Conservation (phyloP, 2,329 filamentous ascomycete species). For the Colletotrichum magnum region DNA sequence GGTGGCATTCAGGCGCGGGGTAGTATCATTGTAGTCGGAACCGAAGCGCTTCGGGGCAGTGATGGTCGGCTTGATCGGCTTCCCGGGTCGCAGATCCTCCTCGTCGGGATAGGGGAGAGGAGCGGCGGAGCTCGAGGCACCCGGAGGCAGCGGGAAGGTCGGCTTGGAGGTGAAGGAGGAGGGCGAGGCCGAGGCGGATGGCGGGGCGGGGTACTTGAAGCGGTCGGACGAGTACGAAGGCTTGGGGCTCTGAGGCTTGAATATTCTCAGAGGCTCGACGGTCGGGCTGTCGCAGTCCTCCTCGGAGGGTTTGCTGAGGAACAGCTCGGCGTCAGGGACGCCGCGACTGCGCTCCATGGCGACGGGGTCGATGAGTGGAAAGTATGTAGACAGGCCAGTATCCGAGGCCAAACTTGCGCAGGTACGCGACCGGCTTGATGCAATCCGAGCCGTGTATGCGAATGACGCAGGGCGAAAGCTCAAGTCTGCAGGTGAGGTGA, state of each 20-base stretch:
- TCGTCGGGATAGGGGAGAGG: slow-evolving; percentile 82
- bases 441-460: slow-evolving; percentile 14
- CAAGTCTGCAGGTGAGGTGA: slow-evolving; percentile 29
- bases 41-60: slow-evolving; percentile 62
- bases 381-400: slow-evolving; percentile 32
- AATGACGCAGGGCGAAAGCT: slow-evolving; percentile 37
- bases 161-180: slow-evolving; percentile 63
- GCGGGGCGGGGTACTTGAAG: slow-evolving; percentile 67
- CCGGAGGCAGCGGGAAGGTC: slow-evolving; percentile 75
- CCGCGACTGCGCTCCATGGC: slow-evolving; percentile 71
- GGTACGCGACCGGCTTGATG: slow-evolving; percentile 41
- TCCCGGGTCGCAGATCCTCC: slow-evolving; percentile 64
- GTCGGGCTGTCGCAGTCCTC: slow-evolving; percentile 79
- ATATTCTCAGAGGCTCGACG: slow-evolving; percentile 87
- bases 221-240: slow-evolving; percentile 59
- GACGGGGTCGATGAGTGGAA: slow-evolving; percentile 45
- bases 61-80: slow-evolving; percentile 54
- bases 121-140: slow-evolving; percentile 78
- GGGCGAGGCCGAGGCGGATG: slow-evolving; percentile 54
- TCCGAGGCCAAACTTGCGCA: slow-evolving; percentile 40
- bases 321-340: slow-evolving; percentile 85
- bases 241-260: slow-evolving; percentile 80
- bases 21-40: slow-evolving; percentile 63
- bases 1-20: slow-evolving; percentile 67
- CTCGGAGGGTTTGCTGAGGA: slow-evolving; percentile 73